Base-by-base conservation (phyloP, 1,284 basidiomycete species). In the Fomitopsis schrenkii region DNA sequence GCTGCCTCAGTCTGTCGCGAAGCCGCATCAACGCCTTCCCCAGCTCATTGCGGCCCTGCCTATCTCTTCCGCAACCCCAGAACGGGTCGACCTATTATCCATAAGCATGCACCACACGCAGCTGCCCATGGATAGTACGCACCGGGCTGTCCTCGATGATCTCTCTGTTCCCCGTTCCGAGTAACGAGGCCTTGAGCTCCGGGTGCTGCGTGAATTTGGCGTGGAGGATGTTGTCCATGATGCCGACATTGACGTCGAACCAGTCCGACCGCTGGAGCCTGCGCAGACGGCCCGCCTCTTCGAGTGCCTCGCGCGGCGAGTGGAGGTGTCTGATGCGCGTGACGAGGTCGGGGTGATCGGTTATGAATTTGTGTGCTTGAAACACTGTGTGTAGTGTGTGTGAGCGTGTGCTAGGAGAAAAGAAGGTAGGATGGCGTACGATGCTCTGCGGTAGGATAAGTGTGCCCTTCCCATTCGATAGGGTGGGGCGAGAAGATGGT, bases 1-100 rank as follows among this genome's bases (percentile, higher is more conserved):
- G 22, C 22, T 22, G 30, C 38, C 52, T 38, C n/a, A 59, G 30
- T 42, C 54, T 57, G 14, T 55, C 72, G 63, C 87, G 76, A 64
- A 90, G 71, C 64, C 85, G 79, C 66, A 84, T 81, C 30, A 89
- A 76, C 19, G 85, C 85, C 68, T 86, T 88, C 35, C 88, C 88
- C 22, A 90, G 80, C 71, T 90, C 86, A 64, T 90, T 90, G 48
- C 83, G 79, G 28, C 87, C 88, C 64, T 77, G 75, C 19, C 79
- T 73, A 71, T 89, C 84, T 44, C 77, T 73, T 17, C 87, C 88
- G 60, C 83, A 72, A 19, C 88, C 88, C 88, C 87, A 90, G 70
- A 88, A 89, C 41, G 83, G 77, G 68, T 90, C 87, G 7, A 58
- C 48, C 62, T 63, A 9, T 14, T n/a, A 45, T 40, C 50, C 19